Evolutionary conservation across 768 basidiomycete genomes (phyloP).

Genomic region (Auriscalpium orientale): DNA sequence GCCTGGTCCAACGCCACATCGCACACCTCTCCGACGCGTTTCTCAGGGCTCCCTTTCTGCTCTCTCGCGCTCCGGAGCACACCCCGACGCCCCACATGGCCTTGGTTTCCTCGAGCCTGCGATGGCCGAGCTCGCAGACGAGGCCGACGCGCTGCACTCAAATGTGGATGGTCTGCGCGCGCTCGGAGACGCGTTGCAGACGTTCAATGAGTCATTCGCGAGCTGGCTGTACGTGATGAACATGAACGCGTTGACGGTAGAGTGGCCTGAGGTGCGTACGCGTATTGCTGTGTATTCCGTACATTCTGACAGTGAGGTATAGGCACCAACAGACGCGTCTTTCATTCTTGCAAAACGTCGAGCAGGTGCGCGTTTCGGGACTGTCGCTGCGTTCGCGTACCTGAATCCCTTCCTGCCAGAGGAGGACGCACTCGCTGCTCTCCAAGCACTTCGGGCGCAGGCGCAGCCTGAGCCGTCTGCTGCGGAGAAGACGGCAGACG

Average conservation of each 20-base stretch:
- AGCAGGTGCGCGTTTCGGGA: slow-evolving; percentile 39
- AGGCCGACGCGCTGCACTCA: slow-evolving; percentile 70
- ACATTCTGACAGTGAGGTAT: background rate
- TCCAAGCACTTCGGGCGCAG: slow-evolving; percentile 41
- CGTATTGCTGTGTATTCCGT: background rate
- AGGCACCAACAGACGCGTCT: slow-evolving; percentile 19
- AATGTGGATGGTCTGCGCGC: slow-evolving; percentile 67
- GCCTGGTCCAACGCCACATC: slow-evolving; percentile 41
- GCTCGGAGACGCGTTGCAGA: slow-evolving; percentile 67
- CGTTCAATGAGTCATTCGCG: slow-evolving; percentile 90
- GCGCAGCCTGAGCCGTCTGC: slow-evolving; percentile 22
- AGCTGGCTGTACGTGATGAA: slow-evolving; percentile 88
- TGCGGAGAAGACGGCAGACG: slow-evolving; percentile 26
- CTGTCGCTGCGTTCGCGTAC: background rate
- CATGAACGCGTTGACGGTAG: slow-evolving; percentile 91
- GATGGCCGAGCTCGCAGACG: slow-evolving; percentile 81
- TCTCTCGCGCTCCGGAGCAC: slow-evolving; percentile 68
- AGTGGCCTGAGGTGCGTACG: slow-evolving; percentile 73
- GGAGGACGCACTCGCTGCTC: slow-evolving; percentile 48
- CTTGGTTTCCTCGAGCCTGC: slow-evolving; percentile 82
- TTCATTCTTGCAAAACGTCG: slow-evolving; percentile 51
- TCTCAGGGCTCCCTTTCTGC: slow-evolving; percentile 89
- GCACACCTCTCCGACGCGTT: slow-evolving; percentile 81
- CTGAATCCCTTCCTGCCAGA: slow-evolving; percentile 32
- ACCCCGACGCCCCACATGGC: slow-evolving; percentile 72